Base-by-base conservation (phyloP, 139 green algal genomes). In the Micractinium conductrix region DNA sequence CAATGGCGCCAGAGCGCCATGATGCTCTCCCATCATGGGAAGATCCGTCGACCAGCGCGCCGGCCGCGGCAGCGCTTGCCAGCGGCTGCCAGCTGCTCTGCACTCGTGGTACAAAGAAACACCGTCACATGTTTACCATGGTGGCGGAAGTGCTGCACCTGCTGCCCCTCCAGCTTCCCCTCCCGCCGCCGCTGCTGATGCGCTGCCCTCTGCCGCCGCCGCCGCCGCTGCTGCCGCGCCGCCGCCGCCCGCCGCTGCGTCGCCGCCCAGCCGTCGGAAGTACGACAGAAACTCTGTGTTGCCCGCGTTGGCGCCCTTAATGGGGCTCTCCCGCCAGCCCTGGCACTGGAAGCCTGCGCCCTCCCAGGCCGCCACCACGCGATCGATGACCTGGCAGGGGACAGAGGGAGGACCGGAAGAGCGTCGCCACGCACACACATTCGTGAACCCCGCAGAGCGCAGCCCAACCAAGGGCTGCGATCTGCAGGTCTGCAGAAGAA, bases 211-310 rank as follows among this genome's bases (percentile, higher is more conserved):
- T 42, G 53, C 5, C 30, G 37, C 53, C 7, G 28, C 50, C 22
- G 26, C 50, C 8, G 53, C 48, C 12, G 33, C 55, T 70, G 42
- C 38, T 21, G 70, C 37, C 30, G 38, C 80, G 28, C 38, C 60
- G 6, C 43, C 58, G 7, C 10, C 53, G 14, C 35, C 22, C 37
- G 43, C 67, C 70, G 67, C 43, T 42, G 19, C 79, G n/a, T 12
- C 26, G 4, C 35, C 43, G 26, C 12, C 30, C 8, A 38, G 38
- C 19, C 55, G 50, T 24, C 30, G 58, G 60, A 96, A 95, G 72
- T 93, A 85, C 2, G 91, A 92, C 22, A 97, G 79, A 63, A 94
- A 97, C 89, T 97, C 94, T 8, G 85, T 95, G 90, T 98, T 98
- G 33, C 92, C 92, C 3, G 80, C 74, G 43, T 88, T 87, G 12